phyloP scores from a whole-genome alignment of 2,329 filamentous ascomycete genomes.

The Penicillium fuscoglaucum region DNA sequence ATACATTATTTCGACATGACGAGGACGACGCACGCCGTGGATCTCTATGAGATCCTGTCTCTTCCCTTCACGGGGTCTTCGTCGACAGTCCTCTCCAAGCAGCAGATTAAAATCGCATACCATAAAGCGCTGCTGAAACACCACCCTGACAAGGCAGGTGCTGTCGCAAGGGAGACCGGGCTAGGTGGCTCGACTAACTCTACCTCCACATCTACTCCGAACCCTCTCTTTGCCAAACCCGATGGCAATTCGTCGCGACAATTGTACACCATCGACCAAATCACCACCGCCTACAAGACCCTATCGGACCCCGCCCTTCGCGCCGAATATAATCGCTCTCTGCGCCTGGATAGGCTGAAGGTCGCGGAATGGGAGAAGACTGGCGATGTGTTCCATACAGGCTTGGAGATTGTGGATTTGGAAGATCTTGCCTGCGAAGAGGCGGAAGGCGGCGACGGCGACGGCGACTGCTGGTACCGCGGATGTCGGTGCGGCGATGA shows the following conservation, averaged over 20 bases:
- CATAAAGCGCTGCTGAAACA: slow-evolving; percentile 56
- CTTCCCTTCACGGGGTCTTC: slow-evolving; percentile 34
- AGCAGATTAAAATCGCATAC: slow-evolving; percentile 57
- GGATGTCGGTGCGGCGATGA: slow-evolving; percentile 61
- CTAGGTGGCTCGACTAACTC: background rate
- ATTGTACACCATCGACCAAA: slow-evolving; percentile 55
- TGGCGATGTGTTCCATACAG: slow-evolving; percentile 47
- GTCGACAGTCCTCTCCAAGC: slow-evolving; percentile 33
- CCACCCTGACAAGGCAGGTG: slow-evolving; percentile 59
- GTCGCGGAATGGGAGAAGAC: slow-evolving; percentile 28
- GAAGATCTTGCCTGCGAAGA: slow-evolving; percentile 54
- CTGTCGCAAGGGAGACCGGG: slow-evolving; percentile 17
- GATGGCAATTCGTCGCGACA: background rate
- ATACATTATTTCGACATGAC: slow-evolving; percentile 11
- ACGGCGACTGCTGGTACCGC: slow-evolving; percentile 54
- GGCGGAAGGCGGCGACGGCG: slow-evolving; percentile 29
- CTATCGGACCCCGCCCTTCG: slow-evolving; percentile 49
- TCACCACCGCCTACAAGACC: slow-evolving; percentile 59
- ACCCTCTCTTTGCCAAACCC: background rate
- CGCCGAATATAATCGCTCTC: slow-evolving; percentile 51
- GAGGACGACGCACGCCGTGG: slow-evolving; percentile 15
- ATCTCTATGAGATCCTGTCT: slow-evolving; percentile 44
- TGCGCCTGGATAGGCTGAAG: slow-evolving; percentile 39
- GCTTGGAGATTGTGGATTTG: slow-evolving; percentile 59
- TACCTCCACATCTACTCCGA: background rate